Conservation (phyloP, 345 rosid genomes). For the Kandelia obovata region DNA sequence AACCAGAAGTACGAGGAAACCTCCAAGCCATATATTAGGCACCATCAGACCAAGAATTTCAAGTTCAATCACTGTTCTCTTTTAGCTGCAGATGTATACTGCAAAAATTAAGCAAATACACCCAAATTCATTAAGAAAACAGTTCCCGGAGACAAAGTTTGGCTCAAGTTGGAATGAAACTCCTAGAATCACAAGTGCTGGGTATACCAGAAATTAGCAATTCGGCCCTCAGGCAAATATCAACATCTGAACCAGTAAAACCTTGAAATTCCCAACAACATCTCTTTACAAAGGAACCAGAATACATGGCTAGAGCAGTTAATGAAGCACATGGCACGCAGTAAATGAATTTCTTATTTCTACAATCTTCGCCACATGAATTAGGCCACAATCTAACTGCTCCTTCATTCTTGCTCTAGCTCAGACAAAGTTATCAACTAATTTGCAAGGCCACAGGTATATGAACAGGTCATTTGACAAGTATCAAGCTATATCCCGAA, state of each 20-base stretch:
- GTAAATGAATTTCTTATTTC: too few species aligned
- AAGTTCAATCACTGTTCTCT: conserved; percentile 6
- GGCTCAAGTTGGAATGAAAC: conserved; percentile 6
- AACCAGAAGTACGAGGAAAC: conserved; percentile 39
- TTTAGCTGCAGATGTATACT: conserved; percentile 11
- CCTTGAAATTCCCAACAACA: background rate
- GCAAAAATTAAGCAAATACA: background rate
- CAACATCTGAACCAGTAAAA: background rate
- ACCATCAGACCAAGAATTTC: conserved; percentile 43
- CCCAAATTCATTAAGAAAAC: conserved; percentile 1
- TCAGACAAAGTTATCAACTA: too few species aligned
- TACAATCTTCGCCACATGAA: too few species aligned
- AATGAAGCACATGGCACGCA: background rate
- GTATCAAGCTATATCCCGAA: background rate
- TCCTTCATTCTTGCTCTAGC: too few species aligned
- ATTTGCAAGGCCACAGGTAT: background rate
- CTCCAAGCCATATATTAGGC: conserved; percentile 43
- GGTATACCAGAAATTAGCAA: background rate
- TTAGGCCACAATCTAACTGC: too few species aligned
- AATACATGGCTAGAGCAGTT: background rate
- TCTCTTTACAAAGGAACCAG: background rate
- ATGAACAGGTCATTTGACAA: background rate
- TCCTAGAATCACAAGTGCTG: background rate
- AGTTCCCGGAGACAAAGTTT: conserved; percentile 6
- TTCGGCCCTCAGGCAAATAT: background rate